phyloP scores from a whole-genome alignment of 1,284 basidiomycete species.

The Pseudozyma sp. region DNA sequence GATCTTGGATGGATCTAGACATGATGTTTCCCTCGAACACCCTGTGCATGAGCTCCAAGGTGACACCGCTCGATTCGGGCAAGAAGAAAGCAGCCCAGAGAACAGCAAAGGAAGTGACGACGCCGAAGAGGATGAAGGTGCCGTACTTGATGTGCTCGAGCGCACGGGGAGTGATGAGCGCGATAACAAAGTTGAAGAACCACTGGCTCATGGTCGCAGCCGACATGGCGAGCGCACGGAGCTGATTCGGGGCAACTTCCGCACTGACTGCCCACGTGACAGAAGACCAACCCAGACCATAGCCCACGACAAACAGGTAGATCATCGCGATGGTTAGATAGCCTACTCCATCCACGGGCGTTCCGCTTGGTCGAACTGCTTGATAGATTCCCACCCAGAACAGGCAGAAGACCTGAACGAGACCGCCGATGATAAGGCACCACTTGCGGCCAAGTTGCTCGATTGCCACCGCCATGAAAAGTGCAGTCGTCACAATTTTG shows the following conservation, averaged over 20 bases:
- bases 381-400: conserved; percentile 50
- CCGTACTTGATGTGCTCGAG: conserved; percentile 62
- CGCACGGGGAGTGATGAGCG: conserved; percentile 60
- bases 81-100: conserved; percentile 62
- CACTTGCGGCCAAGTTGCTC: conserved; percentile 52
- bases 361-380: conserved; percentile 35
- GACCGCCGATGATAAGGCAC: conserved; percentile 47
- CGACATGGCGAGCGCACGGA: conserved; percentile 64
- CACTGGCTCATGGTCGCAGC: conserved; percentile 52
- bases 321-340: conserved; percentile 50
- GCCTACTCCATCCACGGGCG: conserved; percentile 33
- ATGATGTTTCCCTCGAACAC: conserved; percentile 62
- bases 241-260: conserved; percentile 66
- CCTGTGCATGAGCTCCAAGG: conserved; percentile 60
- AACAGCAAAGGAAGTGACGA: conserved; percentile 51
- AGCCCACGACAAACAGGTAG: conserved; percentile 43
- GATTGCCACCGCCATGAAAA: conserved; percentile 46
- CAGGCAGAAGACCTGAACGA: conserved; percentile 43
- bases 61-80: conserved; percentile 62
- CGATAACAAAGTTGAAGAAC: conserved; percentile 65
- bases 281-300: conserved; percentile 48
- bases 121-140: conserved; percentile 63
- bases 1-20: conserved; percentile 53
- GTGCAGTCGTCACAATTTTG: conserved; percentile 42
- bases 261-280: conserved; percentile 56